Evolutionary conservation across 768 basidiomycete genomes (phyloP).

Genomic region (Tricholoma furcatifolium): DNA sequence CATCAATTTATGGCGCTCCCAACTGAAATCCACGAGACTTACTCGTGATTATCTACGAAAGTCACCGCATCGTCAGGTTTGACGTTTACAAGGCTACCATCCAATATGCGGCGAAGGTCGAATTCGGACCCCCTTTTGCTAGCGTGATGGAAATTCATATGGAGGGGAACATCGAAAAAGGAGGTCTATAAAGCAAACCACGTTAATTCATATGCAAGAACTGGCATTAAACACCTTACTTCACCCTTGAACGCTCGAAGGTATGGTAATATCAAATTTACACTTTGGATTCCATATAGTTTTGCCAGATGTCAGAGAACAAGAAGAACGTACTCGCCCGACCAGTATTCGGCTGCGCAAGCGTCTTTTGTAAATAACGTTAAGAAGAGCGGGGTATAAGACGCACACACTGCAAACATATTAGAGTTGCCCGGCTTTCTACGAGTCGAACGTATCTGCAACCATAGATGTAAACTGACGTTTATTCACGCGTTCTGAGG

Average conservation of each 20-base stretch:
- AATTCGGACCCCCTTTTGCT: slow-evolving; percentile 64
- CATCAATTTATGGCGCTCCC: background rate
- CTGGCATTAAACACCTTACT: slow-evolving; percentile 34
- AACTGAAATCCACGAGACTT: slow-evolving; percentile 26
- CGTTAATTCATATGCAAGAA: background rate
- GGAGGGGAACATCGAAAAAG: slow-evolving; percentile 91
- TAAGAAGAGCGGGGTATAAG: background rate
- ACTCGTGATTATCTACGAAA: slow-evolving; percentile 92
- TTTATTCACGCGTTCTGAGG: background rate
- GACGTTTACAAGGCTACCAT: slow-evolving; percentile 62
- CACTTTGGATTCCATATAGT: slow-evolving; percentile 25
- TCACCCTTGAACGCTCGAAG: slow-evolving; percentile 64
- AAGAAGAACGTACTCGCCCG: too few relatives aligned
- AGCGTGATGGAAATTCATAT: slow-evolving; percentile 79
- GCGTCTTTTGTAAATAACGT: too few relatives aligned
- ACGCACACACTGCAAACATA: slow-evolving; percentile 59
- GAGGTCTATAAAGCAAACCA: slow-evolving; percentile 50
- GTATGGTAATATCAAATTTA: slow-evolving; percentile 53
- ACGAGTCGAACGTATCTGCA: slow-evolving; percentile 55
- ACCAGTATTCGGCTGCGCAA: too few relatives aligned
- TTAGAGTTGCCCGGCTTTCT: slow-evolving; percentile 37
- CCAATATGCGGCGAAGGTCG: slow-evolving; percentile 75
- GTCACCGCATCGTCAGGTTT: slow-evolving; percentile 84
- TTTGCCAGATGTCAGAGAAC: too few relatives aligned
- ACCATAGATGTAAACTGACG: background rate